A percentile compares a stretch with the other conserved stretches of the same genome.
phyloP scores from a whole-genome alignment of 371 early-diverging fungal genomes.

The Mortierella sp. region DNA sequence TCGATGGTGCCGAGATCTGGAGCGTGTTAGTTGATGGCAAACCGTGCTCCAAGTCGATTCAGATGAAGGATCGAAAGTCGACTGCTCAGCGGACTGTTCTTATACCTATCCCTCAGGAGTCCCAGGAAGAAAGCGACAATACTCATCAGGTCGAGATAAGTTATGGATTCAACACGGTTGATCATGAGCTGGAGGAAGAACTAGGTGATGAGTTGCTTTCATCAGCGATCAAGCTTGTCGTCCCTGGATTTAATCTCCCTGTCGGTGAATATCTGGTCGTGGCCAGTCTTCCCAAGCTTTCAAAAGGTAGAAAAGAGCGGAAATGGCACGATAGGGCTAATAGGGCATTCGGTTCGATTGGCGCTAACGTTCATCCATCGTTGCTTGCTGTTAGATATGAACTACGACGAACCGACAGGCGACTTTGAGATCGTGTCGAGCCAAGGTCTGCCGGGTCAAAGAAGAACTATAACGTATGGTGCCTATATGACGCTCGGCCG shows the following conservation, averaged over 20 bases:
- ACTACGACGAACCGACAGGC: slow-evolving; percentile 39
- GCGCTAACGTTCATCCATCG: neutral
- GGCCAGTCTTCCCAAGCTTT: slow-evolving; percentile 33
- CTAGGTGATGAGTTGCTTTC: neutral
- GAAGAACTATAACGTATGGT: slow-evolving; percentile 38
- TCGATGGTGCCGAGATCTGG: slow-evolving; percentile 51
- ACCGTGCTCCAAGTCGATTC: slow-evolving; percentile 32
- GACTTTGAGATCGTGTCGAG: slow-evolving; percentile 38
- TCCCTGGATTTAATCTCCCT: slow-evolving; percentile 43
- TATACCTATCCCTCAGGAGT: slow-evolving; percentile 32
- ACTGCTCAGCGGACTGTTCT: slow-evolving; percentile 30
- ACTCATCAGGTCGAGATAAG: slow-evolving; percentile 41
- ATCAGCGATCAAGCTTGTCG: slow-evolving; percentile 17
- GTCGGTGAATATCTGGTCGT: slow-evolving; percentile 49
- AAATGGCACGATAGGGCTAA: too few relatives aligned
- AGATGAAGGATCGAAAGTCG: slow-evolving; percentile 14
- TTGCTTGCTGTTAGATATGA: slow-evolving; percentile 13
- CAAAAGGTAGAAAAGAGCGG: slow-evolving; percentile 15
- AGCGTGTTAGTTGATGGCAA: slow-evolving; percentile 42
- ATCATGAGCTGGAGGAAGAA: slow-evolving; percentile 17
- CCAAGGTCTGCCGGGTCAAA: slow-evolving; percentile 18
- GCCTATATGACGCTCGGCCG: slow-evolving; percentile 44
- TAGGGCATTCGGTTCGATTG: too few relatives aligned
- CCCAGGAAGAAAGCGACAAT: slow-evolving; percentile 10
- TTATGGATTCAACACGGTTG: slow-evolving; percentile 44